Percentiles rank a stretch among this genome's conserved stretches.
Conservation (phyloP, 768 basidiomycete species). For the Russula olivacea region DNA sequence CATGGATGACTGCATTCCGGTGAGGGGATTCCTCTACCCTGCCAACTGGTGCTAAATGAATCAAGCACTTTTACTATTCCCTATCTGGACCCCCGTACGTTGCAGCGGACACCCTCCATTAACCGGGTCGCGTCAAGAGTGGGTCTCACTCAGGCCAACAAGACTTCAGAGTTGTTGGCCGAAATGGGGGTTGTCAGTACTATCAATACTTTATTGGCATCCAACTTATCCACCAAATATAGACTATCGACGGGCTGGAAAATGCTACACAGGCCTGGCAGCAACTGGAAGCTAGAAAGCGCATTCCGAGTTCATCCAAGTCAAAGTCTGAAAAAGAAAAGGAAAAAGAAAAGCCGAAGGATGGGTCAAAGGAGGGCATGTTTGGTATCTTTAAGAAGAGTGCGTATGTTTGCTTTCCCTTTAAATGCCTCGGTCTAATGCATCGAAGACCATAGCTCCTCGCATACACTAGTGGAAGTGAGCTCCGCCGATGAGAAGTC, state of each 20-base stretch:
- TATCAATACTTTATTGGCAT: not conserved
- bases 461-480: constrained; percentile 1
- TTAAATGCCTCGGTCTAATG: not conserved
- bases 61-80: constrained; percentile 59
- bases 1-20: constrained; percentile 75
- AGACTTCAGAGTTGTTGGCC: constrained; percentile 49
- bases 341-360: constrained; percentile 49
- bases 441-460: constrained; percentile 12
- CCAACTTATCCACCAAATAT: constrained; percentile 29
- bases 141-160: constrained; percentile 40
- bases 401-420: not conserved
- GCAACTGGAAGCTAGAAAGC: constrained; percentile 37
- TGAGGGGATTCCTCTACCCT: constrained; percentile 28
- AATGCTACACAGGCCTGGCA: constrained; percentile 42
- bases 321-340: constrained; percentile 45
- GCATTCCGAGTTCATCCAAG: constrained; percentile 29
- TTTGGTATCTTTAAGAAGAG: constrained; percentile 28
- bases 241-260: constrained; percentile 61
- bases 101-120: constrained; percentile 34
- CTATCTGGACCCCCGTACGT: constrained; percentile 33
- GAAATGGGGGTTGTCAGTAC: constrained; percentile 59
- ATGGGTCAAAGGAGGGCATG: constrained; percentile 52
- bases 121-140: constrained; percentile 37
- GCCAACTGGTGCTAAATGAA: constrained; percentile 2
- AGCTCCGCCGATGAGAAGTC: constrained; percentile 17